These are phyloP conservation scores for Trichoderma arundinaceum DNA, from an alignment of 2,329 filamentous ascomycete species.

Conservation along the genomic window DNA sequence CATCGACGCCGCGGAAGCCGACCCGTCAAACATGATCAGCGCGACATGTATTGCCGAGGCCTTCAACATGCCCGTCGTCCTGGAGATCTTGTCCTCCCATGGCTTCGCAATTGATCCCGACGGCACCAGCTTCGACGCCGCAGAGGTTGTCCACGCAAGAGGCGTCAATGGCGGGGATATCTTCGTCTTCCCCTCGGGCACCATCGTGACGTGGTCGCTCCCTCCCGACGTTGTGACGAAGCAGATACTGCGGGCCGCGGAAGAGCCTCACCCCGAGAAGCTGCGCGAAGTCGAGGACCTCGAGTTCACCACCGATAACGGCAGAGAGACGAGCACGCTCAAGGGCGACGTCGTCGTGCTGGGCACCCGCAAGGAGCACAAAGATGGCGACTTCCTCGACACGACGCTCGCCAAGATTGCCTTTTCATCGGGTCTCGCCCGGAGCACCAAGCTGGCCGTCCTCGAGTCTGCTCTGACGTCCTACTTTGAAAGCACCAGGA, in stretches of 20 bases:
- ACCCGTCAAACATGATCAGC: slow-evolving; percentile 55
- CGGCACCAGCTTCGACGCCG: slow-evolving; percentile 63
- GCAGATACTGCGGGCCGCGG: slow-evolving; percentile 76
- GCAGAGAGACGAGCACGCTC: slow-evolving; percentile 75
- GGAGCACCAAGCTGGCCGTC: slow-evolving; percentile 91
- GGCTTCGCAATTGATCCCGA: slow-evolving; percentile 68
- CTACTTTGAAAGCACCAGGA: slow-evolving; percentile 86
- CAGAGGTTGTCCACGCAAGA: slow-evolving; percentile 67
- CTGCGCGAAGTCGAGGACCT: slow-evolving; percentile 86
- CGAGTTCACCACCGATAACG: slow-evolving; percentile 79
- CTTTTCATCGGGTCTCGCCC: slow-evolving; percentile 90
- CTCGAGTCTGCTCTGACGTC: slow-evolving; percentile 80
- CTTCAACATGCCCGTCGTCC: slow-evolving; percentile 67
- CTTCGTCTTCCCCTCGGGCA: slow-evolving; percentile 94
- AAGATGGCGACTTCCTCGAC: slow-evolving; percentile 55
- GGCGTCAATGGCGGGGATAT: slow-evolving; percentile 76
- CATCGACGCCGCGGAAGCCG: slow-evolving; percentile 40
- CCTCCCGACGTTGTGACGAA: slow-evolving; percentile 76
- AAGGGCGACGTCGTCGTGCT: slow-evolving; percentile 88
- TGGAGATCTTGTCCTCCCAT: slow-evolving; percentile 62
- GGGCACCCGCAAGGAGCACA: slow-evolving; percentile 69
- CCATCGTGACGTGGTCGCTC: slow-evolving; percentile 89
- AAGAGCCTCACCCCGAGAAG: slow-evolving; percentile 70
- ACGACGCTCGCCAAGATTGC: slow-evolving; percentile 89
- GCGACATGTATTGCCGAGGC: slow-evolving; percentile 68